Base-by-base conservation (phyloP, 2,329 filamentous ascomycete species). In the Apiospora aurea region DNA sequence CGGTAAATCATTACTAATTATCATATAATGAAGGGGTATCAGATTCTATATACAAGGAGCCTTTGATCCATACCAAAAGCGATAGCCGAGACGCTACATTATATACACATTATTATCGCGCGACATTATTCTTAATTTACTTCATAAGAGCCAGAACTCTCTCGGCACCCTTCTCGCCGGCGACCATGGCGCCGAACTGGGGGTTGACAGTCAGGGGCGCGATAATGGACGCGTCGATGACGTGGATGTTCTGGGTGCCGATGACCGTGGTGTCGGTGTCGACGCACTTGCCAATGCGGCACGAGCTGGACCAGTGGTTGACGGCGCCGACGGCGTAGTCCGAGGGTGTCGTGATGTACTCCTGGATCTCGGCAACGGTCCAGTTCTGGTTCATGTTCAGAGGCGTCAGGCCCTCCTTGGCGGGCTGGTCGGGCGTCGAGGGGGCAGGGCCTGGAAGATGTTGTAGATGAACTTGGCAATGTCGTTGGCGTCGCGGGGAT, bases 281-380 rank as follows among this genome's bases (percentile, higher is more conserved):
- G 0, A 88, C 87, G 72, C 87, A 88, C 18, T 75, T 77, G 0
- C 82, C 85, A n/a, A 89, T 82, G 26, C 85, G 77, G 76, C 87
- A 89, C 44, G 83, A 86, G 71, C 83, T 85, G 43, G 83, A 86
- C 86, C 86, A 89, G 74, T 89, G 87, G 73, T 88, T 85, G 13
- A 88, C 86, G 8, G 83, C 79, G 3, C 86, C 86, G 3, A 82
- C 77, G 0, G 87, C 86, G 73, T 88, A 89, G 5, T 78, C 70
- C 1, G 84, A 86, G 1, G 75, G 74, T 0, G 83, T 87, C 8
- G 84, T 88, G 74, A 89, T 85, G 77, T 88, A 89, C 8, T 78
- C 80, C 26, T 80, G 78, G 44, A 89, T 87, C 70, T 89, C 81
- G 1, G 83, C 82, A n/a, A 83, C 78, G 0, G 83, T 86, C 0